Percentiles rank a stretch among this genome's conserved stretches.
Conservation (phyloP, 1,284 basidiomycete genomes). For the Cutaneotrichosporon cavernicola region DNA sequence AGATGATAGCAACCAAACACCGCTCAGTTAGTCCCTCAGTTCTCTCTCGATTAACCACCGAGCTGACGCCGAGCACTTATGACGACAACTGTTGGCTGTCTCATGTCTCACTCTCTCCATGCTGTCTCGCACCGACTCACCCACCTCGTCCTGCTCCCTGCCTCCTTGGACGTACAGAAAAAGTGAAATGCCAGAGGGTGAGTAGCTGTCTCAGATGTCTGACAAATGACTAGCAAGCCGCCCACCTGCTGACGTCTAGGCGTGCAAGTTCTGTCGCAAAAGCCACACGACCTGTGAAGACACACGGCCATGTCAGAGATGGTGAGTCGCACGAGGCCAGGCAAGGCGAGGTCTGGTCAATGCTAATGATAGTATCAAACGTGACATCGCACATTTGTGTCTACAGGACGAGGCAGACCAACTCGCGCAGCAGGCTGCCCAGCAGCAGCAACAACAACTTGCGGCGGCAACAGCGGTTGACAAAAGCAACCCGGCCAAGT, state of each 20-base stretch:
- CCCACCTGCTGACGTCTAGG: constrained; percentile 16
- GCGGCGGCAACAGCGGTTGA: constrained; percentile 13
- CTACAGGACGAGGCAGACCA: constrained; percentile 26
- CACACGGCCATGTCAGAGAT: constrained; percentile 26
- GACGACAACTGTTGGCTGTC: not conserved
- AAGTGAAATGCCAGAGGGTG: constrained; percentile 27
- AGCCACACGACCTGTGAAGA: constrained; percentile 27
- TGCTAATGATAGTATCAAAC: constrained; percentile 21
- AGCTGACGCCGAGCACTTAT: constrained; percentile 1
- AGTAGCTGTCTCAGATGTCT: not conserved
- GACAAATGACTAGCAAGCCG: not conserved
- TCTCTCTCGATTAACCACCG: not conserved
- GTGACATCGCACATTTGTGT: constrained; percentile 27
- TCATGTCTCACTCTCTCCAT: not conserved
- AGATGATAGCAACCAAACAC: constrained; percentile 23
- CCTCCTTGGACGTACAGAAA: constrained; percentile 18
- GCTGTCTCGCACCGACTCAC: not conserved
- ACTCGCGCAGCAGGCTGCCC: constrained; percentile 23
- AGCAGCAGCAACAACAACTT: constrained; percentile 23
- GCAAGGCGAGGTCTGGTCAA: not conserved
- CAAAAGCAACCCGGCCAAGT: constrained; percentile 2
- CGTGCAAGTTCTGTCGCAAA: constrained; percentile 29
- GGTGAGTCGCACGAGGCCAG: constrained; percentile 12
- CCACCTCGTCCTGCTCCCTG: too few species aligned
- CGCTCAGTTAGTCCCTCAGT: constrained; percentile 16